Evolutionary conservation across 768 basidiomycete species (phyloP).

Genomic region (Calocybe indica): DNA sequence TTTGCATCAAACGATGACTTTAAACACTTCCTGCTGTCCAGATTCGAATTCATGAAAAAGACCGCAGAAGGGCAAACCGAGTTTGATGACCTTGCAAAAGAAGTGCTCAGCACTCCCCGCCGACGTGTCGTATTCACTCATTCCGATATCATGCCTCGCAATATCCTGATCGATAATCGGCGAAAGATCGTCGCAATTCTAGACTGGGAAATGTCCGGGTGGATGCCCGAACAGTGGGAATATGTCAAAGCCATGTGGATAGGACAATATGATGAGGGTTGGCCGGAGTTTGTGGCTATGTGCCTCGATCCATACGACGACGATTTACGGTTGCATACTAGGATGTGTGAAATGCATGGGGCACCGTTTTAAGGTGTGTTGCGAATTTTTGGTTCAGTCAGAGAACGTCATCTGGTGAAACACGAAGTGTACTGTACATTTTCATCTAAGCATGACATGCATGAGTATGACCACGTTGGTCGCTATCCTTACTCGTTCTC

Average conservation of each 20-base stretch:
- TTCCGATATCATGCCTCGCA: conserved; percentile 7
- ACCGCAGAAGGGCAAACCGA: conserved; percentile 1
- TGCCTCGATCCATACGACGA: conserved; percentile 4
- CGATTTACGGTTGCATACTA: conserved; percentile 2
- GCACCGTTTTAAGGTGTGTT: conserved; percentile 2
- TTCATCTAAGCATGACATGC: background rate
- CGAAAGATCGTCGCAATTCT: conserved; percentile 8
- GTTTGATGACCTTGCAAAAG: background rate
- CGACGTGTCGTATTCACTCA: conserved; percentile 10
- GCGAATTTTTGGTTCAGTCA: no score
- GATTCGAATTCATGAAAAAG: background rate
- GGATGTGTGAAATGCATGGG: conserved; percentile 3
- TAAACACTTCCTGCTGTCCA: conserved; percentile 1
- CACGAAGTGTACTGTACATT: no score
- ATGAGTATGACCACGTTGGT: background rate
- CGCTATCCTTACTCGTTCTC: background rate
- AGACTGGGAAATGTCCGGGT: conserved; percentile 11
- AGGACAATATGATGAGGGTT: conserved; percentile 3
- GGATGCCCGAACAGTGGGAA: conserved; percentile 11
- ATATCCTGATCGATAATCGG: conserved; percentile 8
- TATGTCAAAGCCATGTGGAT: conserved; percentile 5
- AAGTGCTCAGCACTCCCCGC: conserved; percentile 1
- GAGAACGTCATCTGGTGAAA: no score
- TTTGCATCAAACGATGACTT: conserved; percentile 3
- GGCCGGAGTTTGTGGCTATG: conserved; percentile 4